Conservation (phyloP, 2,329 filamentous ascomycete species). For the Boeremia exigua region DNA sequence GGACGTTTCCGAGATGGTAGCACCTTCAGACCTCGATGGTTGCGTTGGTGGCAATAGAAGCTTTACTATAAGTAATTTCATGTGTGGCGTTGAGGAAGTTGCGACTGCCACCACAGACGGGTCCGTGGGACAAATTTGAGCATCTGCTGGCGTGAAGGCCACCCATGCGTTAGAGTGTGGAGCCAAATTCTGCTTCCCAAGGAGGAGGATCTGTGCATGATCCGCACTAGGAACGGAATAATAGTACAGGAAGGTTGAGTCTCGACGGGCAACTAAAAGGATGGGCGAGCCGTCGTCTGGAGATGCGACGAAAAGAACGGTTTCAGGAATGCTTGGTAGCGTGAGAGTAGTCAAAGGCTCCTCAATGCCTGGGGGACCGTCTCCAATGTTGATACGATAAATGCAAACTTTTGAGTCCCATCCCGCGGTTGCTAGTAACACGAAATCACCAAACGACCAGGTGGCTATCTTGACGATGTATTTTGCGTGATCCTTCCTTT, state of each 20-base stretch:
- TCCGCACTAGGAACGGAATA: slow-evolving; percentile 49
- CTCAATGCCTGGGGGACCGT: slow-evolving; percentile 38
- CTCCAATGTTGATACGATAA: slow-evolving; percentile 50
- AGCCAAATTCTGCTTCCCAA: slow-evolving; percentile 66
- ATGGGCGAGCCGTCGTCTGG: slow-evolving; percentile 54
- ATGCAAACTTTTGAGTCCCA: slow-evolving; percentile 66
- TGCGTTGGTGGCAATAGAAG: slow-evolving; percentile 58
- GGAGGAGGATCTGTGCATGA: slow-evolving; percentile 37
- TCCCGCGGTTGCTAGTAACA: slow-evolving; percentile 61
- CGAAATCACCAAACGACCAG: slow-evolving; percentile 41
- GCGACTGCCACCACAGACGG: slow-evolving; percentile 63
- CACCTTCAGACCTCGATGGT: slow-evolving; percentile 5
- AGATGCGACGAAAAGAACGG: slow-evolving; percentile 60
- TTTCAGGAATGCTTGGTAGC: slow-evolving; percentile 63
- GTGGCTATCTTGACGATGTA: slow-evolving; percentile 62
- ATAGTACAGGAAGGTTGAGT: slow-evolving; percentile 66
- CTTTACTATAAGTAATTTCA: slow-evolving; percentile 67
- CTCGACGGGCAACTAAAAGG: slow-evolving; percentile 61
- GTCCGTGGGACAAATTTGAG: slow-evolving; percentile 63
- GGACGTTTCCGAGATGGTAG: slow-evolving; percentile 8
- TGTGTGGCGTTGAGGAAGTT: slow-evolving; percentile 65
- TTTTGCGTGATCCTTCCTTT: slow-evolving; percentile 63
- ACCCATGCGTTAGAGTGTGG: slow-evolving; percentile 70
- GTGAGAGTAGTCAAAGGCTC: slow-evolving; percentile 52
- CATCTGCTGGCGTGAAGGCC: slow-evolving; percentile 65